Evolutionary conservation across 148 eudicot genomes (phyloP), one percentile per base, ranked within the genome.

Genomic region (Chenopodium berlandieri): DNA sequence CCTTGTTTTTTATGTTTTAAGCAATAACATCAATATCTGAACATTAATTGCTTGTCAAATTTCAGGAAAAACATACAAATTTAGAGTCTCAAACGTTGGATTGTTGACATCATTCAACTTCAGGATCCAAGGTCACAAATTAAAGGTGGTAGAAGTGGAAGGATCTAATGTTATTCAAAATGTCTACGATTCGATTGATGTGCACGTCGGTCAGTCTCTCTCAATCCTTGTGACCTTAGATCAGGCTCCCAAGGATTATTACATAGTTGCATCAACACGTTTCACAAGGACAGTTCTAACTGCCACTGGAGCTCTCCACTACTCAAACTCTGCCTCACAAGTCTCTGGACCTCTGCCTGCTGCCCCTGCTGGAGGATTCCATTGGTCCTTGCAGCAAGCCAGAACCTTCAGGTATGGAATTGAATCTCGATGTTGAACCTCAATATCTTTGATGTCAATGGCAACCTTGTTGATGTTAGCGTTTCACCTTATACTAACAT

Each of bases 141-240:
- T 96, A 89, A 92, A 90, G 86, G 90, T 96, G 73, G 99, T 96
- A 27, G 99, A 96, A 90, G 97, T 94, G 75, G 99, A 96, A 86
- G 99, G 99, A 64, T 92, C 98, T 48, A 90, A 94, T 65, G 89
- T 89, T 50, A 71, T 92, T 32, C 94, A 94, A 85, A 92, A 86
- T 67, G 37, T 81, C 4, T 96, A 96, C 37, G 92, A 92, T 80
- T 90, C 97, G 20, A 84, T 96, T 34, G 99, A 96, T 73, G 86
- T 96, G 78, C 99, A 96, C 10, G 94, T 91, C 9, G 99, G 99
- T 62, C 99, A 96, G 89, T 92, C 98, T 8, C 78, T 91, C 73
- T 85, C 99, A 10, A 87, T 91, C 70, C 91, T 96, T 2, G 97
- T 96, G 82, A 92, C 98, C 68, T 83, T 96, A 73, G 89, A 94